Percentiles rank a stretch among this genome's conserved stretches.
These are phyloP conservation scores for Bauhinia variegata DNA, from an alignment of 306 rosid species.

Conservation along the genomic window DNA sequence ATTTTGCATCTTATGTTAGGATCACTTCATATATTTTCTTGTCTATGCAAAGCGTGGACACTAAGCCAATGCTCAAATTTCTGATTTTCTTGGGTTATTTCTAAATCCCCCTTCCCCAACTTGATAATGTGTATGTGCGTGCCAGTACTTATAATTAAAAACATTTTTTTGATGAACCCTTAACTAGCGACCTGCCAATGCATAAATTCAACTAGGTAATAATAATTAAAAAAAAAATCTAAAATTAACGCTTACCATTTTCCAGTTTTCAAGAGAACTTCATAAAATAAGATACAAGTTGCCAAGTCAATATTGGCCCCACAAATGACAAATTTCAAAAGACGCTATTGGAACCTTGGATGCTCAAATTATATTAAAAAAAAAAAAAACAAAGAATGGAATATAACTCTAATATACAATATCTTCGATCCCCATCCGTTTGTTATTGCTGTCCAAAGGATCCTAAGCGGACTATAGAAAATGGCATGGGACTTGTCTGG, in stretches of 20 bases:
- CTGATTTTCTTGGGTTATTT: background rate
- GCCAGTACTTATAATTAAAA: too few relatives aligned
- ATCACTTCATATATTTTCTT: conserved; percentile 35
- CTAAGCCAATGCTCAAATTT: conserved; percentile 21
- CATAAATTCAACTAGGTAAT: too few relatives aligned
- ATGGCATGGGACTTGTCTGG: conserved; percentile 25
- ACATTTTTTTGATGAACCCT: too few relatives aligned
- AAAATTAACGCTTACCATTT: too few relatives aligned
- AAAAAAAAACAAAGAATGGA: conserved; percentile 50
- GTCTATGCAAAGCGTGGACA: conserved; percentile 38
- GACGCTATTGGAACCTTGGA: conserved; percentile 39
- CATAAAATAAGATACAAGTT: conserved; percentile 25
- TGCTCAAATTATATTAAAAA: conserved; percentile 45
- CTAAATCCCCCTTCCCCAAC: background rate
- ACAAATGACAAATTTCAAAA: conserved; percentile 12
- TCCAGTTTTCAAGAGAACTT: conserved; percentile 23
- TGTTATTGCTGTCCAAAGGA: conserved; percentile 54
- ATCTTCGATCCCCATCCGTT: conserved; percentile 48
- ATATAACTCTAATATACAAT: conserved; percentile 53
- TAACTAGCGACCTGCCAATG: too few relatives aligned
- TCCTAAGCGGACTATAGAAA: conserved; percentile 32
- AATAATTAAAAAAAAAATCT: too few relatives aligned
- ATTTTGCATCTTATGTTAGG: conserved; percentile 45
- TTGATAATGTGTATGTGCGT: too few relatives aligned
- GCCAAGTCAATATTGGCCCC: conserved; percentile 33